These are phyloP conservation scores for Nakazawaea populi DNA, from an alignment of 805 yeast species.

Conservation along the genomic window DNA sequence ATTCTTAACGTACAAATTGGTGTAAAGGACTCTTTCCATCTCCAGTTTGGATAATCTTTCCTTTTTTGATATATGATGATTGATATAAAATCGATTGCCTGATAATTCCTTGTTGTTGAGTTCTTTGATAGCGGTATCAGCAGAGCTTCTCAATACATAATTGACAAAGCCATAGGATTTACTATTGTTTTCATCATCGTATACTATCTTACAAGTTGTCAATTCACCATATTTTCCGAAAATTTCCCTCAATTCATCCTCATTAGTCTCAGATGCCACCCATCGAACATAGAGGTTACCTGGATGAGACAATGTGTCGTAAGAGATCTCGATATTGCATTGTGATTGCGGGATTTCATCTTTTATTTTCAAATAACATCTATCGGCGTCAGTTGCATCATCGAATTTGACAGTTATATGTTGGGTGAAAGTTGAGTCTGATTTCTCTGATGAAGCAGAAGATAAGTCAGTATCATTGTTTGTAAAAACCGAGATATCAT, in stretches of 20 bases:
- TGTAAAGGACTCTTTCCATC: constrained; percentile 39
- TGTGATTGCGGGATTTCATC: background rate
- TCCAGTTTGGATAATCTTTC: constrained; percentile 49
- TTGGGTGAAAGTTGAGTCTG: background rate
- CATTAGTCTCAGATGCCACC: constrained; percentile 23
- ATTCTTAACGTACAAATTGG: constrained; percentile 49
- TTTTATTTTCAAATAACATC: background rate
- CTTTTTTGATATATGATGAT: constrained; percentile 59
- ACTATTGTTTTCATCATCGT: constrained; percentile 37
- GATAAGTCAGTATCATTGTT: background rate
- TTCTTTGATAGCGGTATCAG: constrained; percentile 53
- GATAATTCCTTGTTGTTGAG: constrained; percentile 20
- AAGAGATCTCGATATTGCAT: constrained; percentile 10
- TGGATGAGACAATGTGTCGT: constrained; percentile 41
- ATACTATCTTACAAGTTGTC: constrained; percentile 39
- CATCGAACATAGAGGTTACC: constrained; percentile 49
- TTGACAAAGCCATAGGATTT: constrained; percentile 66
- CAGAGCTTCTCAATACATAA: constrained; percentile 49
- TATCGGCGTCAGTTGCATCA: constrained; percentile 3
- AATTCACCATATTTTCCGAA: constrained; percentile 37
- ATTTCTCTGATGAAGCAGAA: background rate
- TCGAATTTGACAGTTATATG: constrained; percentile 3
- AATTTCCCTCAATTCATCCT: constrained; percentile 30
- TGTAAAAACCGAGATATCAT: background rate
- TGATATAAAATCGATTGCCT: constrained; percentile 41